Conservation (phyloP, 78 protist genomes). For the Dictyostelium firmibasis region DNA sequence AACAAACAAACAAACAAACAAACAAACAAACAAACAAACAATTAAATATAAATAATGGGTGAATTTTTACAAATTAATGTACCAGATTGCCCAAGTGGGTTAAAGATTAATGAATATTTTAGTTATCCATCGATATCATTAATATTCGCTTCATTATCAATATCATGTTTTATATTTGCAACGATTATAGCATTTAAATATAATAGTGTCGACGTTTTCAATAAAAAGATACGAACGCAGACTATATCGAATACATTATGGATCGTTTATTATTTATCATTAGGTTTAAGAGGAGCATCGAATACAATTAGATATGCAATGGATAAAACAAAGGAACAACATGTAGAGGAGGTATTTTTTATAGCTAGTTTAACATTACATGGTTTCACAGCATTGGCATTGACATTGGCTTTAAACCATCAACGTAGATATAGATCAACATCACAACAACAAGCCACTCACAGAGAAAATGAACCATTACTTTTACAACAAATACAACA, state of each 20-base stretch:
- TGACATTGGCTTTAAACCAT: slow-evolving; percentile 63
- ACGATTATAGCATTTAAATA: slow-evolving; percentile 59
- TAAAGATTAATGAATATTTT: slow-evolving; percentile 17
- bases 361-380: slow-evolving; percentile 61
- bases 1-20: not conserved
- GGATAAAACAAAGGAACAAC: slow-evolving; percentile 27
- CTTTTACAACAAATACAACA: slow-evolving; percentile 37
- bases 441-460: slow-evolving; percentile 21
- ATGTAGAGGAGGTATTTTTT: slow-evolving; percentile 46
- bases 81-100: slow-evolving; percentile 34
- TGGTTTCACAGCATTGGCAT: slow-evolving; percentile 66
- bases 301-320: slow-evolving; percentile 74
- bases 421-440: slow-evolving; percentile 70
- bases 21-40: not conserved
- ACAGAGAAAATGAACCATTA: slow-evolving; percentile 54
- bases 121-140: slow-evolving; percentile 55
- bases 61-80: slow-evolving; percentile 25
- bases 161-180: slow-evolving; percentile 50
- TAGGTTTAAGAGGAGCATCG: slow-evolving; percentile 64
- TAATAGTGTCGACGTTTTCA: slow-evolving; percentile 62
- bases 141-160: slow-evolving; percentile 24
- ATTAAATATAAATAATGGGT: not conserved
- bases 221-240: slow-evolving; percentile 68
- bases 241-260: slow-evolving; percentile 73
- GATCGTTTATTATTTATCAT: slow-evolving; percentile 67